A percentile compares a stretch with the other conserved stretches of the same genome.
Evolutionary conservation across 2,329 filamentous ascomycete species (phyloP).

Genomic region (Paecilomyces dactylethromorphus): DNA sequence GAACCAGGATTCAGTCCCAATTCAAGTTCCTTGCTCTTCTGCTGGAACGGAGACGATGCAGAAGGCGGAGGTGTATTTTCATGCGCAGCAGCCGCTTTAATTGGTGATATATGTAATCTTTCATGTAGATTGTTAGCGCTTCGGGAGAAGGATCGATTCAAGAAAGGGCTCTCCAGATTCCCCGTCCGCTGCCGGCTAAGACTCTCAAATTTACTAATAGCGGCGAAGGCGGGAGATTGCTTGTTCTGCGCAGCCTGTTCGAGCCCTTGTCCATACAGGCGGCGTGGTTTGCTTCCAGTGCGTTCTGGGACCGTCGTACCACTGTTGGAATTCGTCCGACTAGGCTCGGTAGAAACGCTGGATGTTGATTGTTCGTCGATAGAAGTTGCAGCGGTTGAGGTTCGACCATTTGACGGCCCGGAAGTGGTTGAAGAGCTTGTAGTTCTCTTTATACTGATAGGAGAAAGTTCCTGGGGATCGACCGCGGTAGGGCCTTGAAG

Average conservation of each 20-base stretch:
- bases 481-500: constrained; percentile 31
- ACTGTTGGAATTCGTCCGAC: constrained; percentile 17
- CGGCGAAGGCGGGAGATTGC: constrained; percentile 66
- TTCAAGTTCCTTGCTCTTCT: constrained; percentile 28
- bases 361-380: constrained; percentile 54
- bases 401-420: constrained; percentile 59
- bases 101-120: constrained; percentile 30
- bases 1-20: constrained; percentile 22
- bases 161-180: constrained; percentile 44
- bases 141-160: constrained; percentile 38
- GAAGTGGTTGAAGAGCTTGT: constrained; percentile 81
- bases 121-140: constrained; percentile 65
- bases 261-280: constrained; percentile 77
- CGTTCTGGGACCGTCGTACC: constrained; percentile 48
- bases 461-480: constrained; percentile 56
- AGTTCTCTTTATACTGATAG: constrained; percentile 59
- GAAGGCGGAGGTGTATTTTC: constrained; percentile 39
- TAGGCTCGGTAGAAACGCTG: constrained; percentile 3
- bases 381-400: constrained; percentile 84
- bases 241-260: constrained; percentile 75
- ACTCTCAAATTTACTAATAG: constrained; percentile 72
- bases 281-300: constrained; percentile 61
- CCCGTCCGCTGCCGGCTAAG: constrained; percentile 60
- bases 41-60: constrained; percentile 30
- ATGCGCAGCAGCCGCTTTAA: constrained; percentile 19